phyloP scores from a whole-genome alignment of 768 basidiomycete species.

The Hypholoma fasciculare region DNA sequence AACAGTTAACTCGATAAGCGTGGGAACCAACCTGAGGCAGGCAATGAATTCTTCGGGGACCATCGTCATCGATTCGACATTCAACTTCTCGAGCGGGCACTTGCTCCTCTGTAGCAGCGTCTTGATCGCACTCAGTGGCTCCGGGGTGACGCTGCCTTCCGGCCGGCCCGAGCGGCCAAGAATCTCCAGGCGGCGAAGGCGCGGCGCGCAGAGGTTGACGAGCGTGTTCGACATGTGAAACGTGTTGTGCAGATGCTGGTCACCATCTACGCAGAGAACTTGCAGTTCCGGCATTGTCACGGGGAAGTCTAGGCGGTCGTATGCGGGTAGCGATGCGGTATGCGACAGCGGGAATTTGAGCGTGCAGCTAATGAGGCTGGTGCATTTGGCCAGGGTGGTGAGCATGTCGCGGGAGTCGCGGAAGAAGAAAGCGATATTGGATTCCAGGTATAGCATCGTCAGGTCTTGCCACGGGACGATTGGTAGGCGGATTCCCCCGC shows the following conservation, averaged over 20 bases:
- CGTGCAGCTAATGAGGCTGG: constrained; percentile 20
- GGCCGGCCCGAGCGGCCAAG: constrained; percentile 23
- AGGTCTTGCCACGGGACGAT: constrained; percentile 24
- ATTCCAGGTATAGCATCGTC: constrained; percentile 26
- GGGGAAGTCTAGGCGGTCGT: constrained; percentile 14
- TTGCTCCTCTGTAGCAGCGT: constrained; percentile 20
- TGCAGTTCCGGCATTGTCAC: constrained; percentile 23
- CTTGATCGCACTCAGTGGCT: constrained; percentile 20
- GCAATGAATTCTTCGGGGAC: constrained; percentile 21
- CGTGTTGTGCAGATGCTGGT: constrained; percentile 27
- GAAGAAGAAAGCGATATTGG: constrained; percentile 29
- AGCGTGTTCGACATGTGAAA: constrained; percentile 30
- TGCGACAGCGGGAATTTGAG: constrained; percentile 30
- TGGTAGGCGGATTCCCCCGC: constrained; percentile 26
- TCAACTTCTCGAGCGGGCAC: constrained; percentile 24
- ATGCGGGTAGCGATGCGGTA: constrained; percentile 15
- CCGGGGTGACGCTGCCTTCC: constrained; percentile 16
- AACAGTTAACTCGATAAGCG: constrained; percentile 21
- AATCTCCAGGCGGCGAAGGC: constrained; percentile 23
- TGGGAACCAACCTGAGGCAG: constrained; percentile 22
- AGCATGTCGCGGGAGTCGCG: constrained; percentile 24
- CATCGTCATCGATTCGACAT: constrained; percentile 24
- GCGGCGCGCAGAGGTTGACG: constrained; percentile 21
- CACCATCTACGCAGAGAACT: constrained; percentile 26
- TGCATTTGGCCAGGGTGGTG: constrained; percentile 18